Evolutionary conservation across 129 eudicot genomes (phyloP).

Genomic region (Rutidosis leptorrhynchoides): DNA sequence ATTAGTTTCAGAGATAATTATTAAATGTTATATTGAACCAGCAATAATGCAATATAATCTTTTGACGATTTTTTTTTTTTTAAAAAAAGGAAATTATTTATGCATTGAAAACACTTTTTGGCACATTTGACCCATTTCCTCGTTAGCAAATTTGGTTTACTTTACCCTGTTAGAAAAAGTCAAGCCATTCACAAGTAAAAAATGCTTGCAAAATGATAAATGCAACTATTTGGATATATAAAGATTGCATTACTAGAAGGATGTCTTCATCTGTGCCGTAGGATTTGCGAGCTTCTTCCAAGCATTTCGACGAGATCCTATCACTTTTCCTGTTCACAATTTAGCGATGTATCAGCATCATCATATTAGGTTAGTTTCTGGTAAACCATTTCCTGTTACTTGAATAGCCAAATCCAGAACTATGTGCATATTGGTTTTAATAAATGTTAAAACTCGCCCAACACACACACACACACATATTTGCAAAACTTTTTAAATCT

Average conservation of each 20-base stretch:
- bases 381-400: not conserved
- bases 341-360: constrained; percentile 12
- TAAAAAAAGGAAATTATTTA: no score
- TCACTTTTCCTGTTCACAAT: constrained; percentile 56
- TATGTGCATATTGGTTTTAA: not conserved
- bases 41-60: not conserved
- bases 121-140: not conserved
- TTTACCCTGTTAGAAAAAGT: not conserved
- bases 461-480: not conserved
- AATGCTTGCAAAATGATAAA: no score
- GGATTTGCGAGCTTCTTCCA: constrained; percentile 93
- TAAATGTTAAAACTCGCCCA: not conserved
- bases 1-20: not conserved
- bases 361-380: not conserved
- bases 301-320: constrained; percentile 58
- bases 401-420: not conserved
- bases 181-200: no score
- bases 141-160: not conserved
- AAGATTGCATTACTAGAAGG: constrained; percentile 59
- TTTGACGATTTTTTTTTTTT: no score
- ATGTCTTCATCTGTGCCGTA: constrained; percentile 98
- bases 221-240: not conserved
- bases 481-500: not conserved
- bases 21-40: no score
- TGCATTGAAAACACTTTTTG: not conserved